These are phyloP conservation scores for Collybiopsis confluens DNA, from an alignment of 768 basidiomycete genomes.

Conservation along the genomic window DNA sequence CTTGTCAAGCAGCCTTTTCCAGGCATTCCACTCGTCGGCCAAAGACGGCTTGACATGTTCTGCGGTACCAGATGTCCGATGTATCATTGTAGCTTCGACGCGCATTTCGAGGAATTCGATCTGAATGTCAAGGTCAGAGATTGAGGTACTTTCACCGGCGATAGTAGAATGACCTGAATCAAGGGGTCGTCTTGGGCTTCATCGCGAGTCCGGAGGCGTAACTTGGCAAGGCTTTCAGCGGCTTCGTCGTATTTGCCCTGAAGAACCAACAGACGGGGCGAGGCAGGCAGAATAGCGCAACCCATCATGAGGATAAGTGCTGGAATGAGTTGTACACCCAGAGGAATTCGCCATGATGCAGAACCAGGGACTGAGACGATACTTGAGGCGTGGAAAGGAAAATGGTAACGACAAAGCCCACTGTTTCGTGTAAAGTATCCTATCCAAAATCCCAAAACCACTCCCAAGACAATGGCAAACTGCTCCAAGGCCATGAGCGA, in stretches of 20 bases:
- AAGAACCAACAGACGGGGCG: slow-evolving; percentile 55
- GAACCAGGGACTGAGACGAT: slow-evolving; percentile 48
- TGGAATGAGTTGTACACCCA: slow-evolving; percentile 68
- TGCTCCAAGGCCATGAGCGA: slow-evolving; percentile 79
- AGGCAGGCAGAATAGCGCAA: slow-evolving; percentile 49
- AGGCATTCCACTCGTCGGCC: slow-evolving; percentile 36
- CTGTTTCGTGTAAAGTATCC: slow-evolving; percentile 69
- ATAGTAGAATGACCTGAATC: slow-evolving; percentile 36
- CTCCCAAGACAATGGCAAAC: slow-evolving; percentile 75
- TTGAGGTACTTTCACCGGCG: not conserved
- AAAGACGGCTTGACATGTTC: slow-evolving; percentile 15
- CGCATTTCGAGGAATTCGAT: slow-evolving; percentile 77
- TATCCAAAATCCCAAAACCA: slow-evolving; percentile 80
- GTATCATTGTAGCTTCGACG: slow-evolving; percentile 55
- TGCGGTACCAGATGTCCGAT: slow-evolving; percentile 24
- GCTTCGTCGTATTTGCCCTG: slow-evolving; percentile 59
- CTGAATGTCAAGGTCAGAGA: slow-evolving; percentile 25
- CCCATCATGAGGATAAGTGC: slow-evolving; percentile 64
- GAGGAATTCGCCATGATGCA: slow-evolving; percentile 73
- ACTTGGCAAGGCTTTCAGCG: slow-evolving; percentile 45
- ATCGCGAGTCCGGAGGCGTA: slow-evolving; percentile 44
- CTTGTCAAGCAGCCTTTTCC: slow-evolving; percentile 51
- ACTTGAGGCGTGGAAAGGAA: not conserved
- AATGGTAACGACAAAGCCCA: slow-evolving; percentile 25
- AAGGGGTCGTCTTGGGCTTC: slow-evolving; percentile 48